Conservation (phyloP, 441 rosid species). For the Syzygium syzygioides region DNA sequence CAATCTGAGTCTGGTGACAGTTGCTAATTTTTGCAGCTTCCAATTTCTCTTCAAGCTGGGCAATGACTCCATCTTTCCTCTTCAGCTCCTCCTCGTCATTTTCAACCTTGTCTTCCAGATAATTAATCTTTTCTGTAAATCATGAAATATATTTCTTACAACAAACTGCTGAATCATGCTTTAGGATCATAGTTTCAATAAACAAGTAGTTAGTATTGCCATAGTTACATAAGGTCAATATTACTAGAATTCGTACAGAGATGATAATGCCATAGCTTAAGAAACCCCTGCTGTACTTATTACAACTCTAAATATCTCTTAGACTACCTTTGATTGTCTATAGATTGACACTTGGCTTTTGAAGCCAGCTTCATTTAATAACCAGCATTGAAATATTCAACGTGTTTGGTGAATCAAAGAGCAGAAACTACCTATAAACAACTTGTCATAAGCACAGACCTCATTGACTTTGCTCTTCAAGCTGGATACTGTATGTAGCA, state of each 20-base stretch:
- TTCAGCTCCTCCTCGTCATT: constrained; percentile 38
- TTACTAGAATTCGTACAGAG: background rate
- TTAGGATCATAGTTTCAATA: background rate
- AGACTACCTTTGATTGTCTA: background rate
- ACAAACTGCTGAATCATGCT: background rate
- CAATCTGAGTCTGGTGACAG: constrained; percentile 34
- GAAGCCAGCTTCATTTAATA: background rate
- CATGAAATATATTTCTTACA: constrained; percentile 5
- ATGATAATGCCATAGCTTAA: background rate
- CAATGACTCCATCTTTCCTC: constrained; percentile 43
- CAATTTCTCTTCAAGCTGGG: constrained; percentile 50
- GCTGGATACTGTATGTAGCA: constrained; percentile 42
- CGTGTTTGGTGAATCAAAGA: background rate
- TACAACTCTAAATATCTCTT: background rate
- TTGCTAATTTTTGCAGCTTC: constrained; percentile 40
- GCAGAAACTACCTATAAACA: constrained; percentile 44
- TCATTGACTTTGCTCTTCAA: constrained; percentile 60
- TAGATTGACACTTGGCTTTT: background rate
- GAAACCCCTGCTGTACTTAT: background rate
- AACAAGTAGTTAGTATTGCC: background rate
- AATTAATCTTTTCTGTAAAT: constrained; percentile 45
- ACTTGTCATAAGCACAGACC: constrained; percentile 41
- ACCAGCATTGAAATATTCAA: background rate
- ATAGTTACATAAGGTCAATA: background rate
- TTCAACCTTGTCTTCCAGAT: constrained; percentile 45